phyloP scores from a whole-genome alignment of 345 rosid species.

The Eucalyptus regnans region DNA sequence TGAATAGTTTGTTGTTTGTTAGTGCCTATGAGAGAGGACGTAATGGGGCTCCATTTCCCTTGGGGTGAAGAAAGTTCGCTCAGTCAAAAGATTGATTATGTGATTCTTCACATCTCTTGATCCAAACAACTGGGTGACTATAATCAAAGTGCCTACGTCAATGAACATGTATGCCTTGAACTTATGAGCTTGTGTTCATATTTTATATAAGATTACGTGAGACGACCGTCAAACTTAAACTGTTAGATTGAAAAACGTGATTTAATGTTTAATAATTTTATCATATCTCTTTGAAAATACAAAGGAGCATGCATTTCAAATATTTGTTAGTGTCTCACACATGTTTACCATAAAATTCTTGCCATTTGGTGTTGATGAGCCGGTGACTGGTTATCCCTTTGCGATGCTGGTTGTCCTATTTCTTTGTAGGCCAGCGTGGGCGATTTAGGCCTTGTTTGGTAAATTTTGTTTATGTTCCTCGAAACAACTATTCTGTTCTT shows the following conservation, averaged over 20 bases:
- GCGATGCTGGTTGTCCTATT: background rate
- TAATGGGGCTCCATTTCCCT: background rate
- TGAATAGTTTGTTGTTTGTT: background rate
- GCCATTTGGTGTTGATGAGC: background rate
- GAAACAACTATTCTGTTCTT: too few relatives aligned
- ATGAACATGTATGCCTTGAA: background rate
- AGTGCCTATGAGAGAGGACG: background rate
- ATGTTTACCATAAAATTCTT: background rate
- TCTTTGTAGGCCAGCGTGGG: background rate
- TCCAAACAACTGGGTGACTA: background rate
- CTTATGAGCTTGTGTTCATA: background rate
- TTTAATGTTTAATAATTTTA: too few relatives aligned
- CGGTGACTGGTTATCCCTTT: background rate
- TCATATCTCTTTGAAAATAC: background rate
- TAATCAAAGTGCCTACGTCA: background rate
- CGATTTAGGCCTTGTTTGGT: background rate
- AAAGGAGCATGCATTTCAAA: background rate
- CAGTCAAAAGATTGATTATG: background rate
- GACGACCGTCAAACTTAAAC: accelerated
- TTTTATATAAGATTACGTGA: too few relatives aligned
- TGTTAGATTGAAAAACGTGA: too few relatives aligned
- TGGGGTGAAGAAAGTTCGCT: background rate
- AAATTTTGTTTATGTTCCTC: too few relatives aligned
- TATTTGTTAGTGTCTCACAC: background rate
- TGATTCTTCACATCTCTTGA: background rate